Evolutionary conservation across 129 eudicot species (phyloP).

Genomic region (Chrysanthemum seticuspe): DNA sequence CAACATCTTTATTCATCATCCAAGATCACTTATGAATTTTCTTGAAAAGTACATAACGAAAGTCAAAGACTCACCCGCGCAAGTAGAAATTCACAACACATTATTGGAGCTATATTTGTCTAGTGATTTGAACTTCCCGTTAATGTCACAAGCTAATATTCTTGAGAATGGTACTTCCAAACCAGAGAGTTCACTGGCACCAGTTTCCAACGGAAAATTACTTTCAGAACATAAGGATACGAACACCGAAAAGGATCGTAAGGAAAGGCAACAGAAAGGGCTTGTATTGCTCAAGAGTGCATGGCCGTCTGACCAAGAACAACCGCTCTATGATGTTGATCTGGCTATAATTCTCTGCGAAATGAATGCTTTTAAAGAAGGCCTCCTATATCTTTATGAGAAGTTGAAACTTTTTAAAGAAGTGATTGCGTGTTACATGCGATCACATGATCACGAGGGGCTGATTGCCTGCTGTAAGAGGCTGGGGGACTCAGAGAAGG

Average conservation of each 20-base stretch:
- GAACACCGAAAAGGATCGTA: constrained; percentile 46
- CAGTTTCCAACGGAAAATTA: constrained; percentile 46
- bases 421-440: constrained; percentile 98
- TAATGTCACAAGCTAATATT: constrained; percentile 48
- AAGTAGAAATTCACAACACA: constrained; percentile 94
- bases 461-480: constrained; percentile 96
- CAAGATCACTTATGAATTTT: constrained; percentile 84
- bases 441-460: constrained; percentile 93
- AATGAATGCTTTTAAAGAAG: constrained; percentile 81
- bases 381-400: constrained; percentile 83
- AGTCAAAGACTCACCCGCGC: constrained; percentile 96
- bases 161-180: constrained; percentile 42
- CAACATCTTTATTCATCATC: constrained; percentile 87
- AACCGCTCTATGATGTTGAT: constrained; percentile 87
- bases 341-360: constrained; percentile 89
- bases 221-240: constrained; percentile 33
- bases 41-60: constrained; percentile 78
- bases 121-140: constrained; percentile 63
- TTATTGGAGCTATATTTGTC: constrained; percentile 89
- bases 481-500: constrained; percentile 87
- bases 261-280: constrained; percentile 73
- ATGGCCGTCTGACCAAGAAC: constrained; percentile 92
- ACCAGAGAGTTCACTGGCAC: constrained; percentile 4
- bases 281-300: constrained; percentile 75
- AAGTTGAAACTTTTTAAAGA: constrained; percentile 94